Base-by-base conservation (phyloP, 1,284 basidiomycete genomes). In the Puccinia horiana region DNA sequence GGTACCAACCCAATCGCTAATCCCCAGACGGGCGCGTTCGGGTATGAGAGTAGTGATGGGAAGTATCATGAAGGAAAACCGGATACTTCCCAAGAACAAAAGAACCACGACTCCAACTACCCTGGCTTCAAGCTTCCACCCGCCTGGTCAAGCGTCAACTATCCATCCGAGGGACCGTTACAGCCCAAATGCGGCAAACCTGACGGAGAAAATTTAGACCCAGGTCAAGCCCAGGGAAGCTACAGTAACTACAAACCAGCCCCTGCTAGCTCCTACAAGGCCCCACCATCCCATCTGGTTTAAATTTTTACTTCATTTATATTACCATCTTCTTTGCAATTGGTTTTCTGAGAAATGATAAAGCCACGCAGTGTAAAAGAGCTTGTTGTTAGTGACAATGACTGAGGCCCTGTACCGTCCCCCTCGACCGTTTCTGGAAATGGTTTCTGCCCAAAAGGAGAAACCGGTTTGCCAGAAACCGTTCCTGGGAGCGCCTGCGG, bases 11-110 rank as follows among this genome's bases (percentile, higher is more conserved):
- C 76, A 32, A 77, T 77, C 35, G 61, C 58, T 0, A 52, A 77
- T 65, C 76, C 76, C 18, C 54, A 42, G 9, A 77, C 76, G 40
- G 76, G 76, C 18, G 58, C 42, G 11, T 77, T 63, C 35, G 76
- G 76, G 42, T 77, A 49, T 26, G 58, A 77, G 56, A 63, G 35
- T 4, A 77, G 76, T n/a, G 58, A 77, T 77, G 76, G 76, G 44
- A 77, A 77, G 56, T 77, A 47, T 42, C 58, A 77, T 37, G 40
- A 63, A n/a, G 76, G 76, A 2, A 35, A 42, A 42, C n/a, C 76
- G 32, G 76, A 77, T 35, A 11, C 29, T 26, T 42, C 56, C 16
- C 26, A 77, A 47, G 29, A 49, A 35, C 58, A 77, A 63, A 26
- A 6, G 40, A 44, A 42, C 42, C 76, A 77, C 56, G 76, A 77